Percentiles rank a stretch among this genome's conserved stretches.
Conservation (phyloP, 192 early-diverging fungal genomes). For the Thoreauomyces humboldtii region DNA sequence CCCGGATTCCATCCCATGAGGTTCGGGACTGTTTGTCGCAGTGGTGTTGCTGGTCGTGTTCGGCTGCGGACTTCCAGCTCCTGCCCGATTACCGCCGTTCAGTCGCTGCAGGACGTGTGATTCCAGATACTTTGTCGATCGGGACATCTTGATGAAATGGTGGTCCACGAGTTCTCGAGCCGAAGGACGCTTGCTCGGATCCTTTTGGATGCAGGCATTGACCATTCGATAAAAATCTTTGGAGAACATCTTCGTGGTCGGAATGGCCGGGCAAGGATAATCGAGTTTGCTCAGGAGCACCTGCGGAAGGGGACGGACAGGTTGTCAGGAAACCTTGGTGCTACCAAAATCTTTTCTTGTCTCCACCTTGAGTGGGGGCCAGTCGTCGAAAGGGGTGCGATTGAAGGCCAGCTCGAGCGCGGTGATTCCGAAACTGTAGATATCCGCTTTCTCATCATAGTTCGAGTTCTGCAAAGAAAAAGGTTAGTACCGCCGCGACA, state of each 20-base stretch:
- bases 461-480: constrained; percentile 37
- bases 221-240: constrained; percentile 42
- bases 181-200: constrained; percentile 36
- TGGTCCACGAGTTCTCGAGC: constrained; percentile 36
- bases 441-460: constrained; percentile 52
- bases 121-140: constrained; percentile 29
- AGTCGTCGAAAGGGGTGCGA: constrained; percentile 55
- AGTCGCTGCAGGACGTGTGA: constrained; percentile 23
- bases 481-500: too few species aligned
- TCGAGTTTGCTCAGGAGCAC: constrained; percentile 49
- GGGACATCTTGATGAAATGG: constrained; percentile 38
- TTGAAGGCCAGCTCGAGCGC: constrained; percentile 57
- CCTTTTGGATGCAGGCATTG: constrained; percentile 37
- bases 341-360: too few species aligned
- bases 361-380: constrained; percentile 48
- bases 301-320: not conserved
- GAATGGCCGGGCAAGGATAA: constrained; percentile 47
- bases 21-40: too few species aligned
- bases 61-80: too few species aligned
- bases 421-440: constrained; percentile 60
- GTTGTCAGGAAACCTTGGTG: too few species aligned
- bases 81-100: too few species aligned
- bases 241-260: constrained; percentile 36
- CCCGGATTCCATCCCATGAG: too few species aligned
- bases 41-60: too few species aligned